A percentile compares a stretch with the other conserved stretches of the same genome.
Evolutionary conservation across 805 yeast species (phyloP).

Genomic region (Barnettozyma populi): DNA sequence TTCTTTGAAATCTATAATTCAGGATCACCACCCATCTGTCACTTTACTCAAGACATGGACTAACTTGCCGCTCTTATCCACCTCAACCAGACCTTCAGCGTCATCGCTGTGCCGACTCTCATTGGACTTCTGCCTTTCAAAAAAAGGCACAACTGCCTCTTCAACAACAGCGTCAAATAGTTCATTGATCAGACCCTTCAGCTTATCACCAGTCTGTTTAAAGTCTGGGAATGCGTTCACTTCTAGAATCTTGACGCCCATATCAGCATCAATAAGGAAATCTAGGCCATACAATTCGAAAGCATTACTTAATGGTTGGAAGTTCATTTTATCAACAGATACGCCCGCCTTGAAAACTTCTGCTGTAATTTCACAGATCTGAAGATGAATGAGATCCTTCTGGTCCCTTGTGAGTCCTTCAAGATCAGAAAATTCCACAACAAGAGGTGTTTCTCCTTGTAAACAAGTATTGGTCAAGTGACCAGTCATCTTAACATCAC

Average conservation of each 20-base stretch:
- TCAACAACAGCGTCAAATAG: conserved; percentile 55
- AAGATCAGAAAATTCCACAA: conserved; percentile 60
- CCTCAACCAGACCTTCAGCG: not conserved
- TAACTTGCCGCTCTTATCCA: conserved; percentile 20
- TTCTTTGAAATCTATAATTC: no score
- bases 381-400: conserved; percentile 40
- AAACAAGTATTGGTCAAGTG: conserved; percentile 94
- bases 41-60: conserved; percentile 36
- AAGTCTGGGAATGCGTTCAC: conserved; percentile 95
- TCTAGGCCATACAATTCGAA: conserved; percentile 89
- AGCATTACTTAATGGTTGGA: conserved; percentile 75
- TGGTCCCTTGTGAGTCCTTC: conserved; percentile 34
- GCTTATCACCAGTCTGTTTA: conserved; percentile 83
- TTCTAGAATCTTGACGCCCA: conserved; percentile 62
- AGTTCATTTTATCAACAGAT: conserved; percentile 75
- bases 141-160: conserved; percentile 45
- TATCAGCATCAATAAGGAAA: conserved; percentile 60
- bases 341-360: conserved; percentile 81
- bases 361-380: conserved; percentile 54
- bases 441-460: conserved; percentile 50
- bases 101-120: not conserved
- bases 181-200: conserved; percentile 60
- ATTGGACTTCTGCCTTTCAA: conserved; percentile 18
- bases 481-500: conserved; percentile 36
- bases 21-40: conserved; percentile 31